A percentile compares a stretch with the other conserved stretches of the same genome.
Evolutionary conservation across 148 eudicot genomes (phyloP).

Genomic region (Arbutus unedo): DNA sequence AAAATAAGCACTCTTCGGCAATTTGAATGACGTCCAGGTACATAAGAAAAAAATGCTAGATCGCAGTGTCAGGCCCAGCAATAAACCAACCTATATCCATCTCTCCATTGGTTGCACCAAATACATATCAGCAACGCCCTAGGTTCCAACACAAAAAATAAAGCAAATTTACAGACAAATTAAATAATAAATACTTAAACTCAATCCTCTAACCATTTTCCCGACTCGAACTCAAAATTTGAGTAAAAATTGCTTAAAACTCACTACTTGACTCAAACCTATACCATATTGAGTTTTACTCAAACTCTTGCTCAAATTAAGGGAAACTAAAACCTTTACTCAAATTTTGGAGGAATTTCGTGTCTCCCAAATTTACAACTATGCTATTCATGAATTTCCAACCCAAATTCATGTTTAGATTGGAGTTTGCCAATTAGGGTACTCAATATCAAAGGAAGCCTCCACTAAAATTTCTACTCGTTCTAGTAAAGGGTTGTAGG

Average conservation of each 20-base stretch:
- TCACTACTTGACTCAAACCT: not conserved
- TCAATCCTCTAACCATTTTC: not conserved
- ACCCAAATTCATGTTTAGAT: not conserved
- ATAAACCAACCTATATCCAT: not conserved
- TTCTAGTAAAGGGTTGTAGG: not conserved
- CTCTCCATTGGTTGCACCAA: constrained; percentile 1
- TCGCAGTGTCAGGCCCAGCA: not conserved
- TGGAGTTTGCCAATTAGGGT: not conserved
- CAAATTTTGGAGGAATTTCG: not conserved
- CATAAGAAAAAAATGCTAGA: not conserved
- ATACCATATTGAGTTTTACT: not conserved
- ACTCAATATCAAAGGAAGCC: not conserved
- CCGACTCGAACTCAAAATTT: not conserved
- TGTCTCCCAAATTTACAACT: not conserved
- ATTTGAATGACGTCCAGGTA: not conserved
- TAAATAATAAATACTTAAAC: not conserved
- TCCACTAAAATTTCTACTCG: not conserved
- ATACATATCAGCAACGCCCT: constrained; percentile 11
- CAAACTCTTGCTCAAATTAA: not conserved
- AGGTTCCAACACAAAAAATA: constrained; percentile 2
- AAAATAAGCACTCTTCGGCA: constrained; percentile 9
- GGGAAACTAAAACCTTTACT: not conserved
- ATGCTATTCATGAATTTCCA: not conserved
- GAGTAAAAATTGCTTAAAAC: not conserved
- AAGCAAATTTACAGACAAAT: not conserved